These are phyloP conservation scores for Phialemoniopsis sp. DNA, from an alignment of 2,329 filamentous ascomycete species.

Conservation along the genomic window DNA sequence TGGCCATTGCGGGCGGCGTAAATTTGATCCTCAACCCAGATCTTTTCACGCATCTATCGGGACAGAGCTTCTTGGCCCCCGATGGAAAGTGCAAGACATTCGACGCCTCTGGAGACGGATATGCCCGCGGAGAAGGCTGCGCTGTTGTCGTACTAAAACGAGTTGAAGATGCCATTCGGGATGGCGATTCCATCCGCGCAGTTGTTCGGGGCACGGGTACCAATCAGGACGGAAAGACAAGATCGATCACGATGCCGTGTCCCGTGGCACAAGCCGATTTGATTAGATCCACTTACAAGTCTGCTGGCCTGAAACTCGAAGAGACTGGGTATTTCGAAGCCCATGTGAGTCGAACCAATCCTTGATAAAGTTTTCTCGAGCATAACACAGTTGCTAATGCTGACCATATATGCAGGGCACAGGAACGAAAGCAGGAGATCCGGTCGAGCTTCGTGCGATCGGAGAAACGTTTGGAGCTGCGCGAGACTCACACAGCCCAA, in stretches of 20 bases:
- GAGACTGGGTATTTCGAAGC: slow-evolving; percentile 26
- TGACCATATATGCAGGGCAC: too few species aligned
- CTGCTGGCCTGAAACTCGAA: slow-evolving; percentile 15
- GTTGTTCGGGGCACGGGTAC: slow-evolving; percentile 29
- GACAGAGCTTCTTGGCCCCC: slow-evolving; percentile 12
- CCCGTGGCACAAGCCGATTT: slow-evolving; percentile 24
- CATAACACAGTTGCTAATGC: too few species aligned
- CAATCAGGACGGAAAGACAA: slow-evolving; percentile 37
- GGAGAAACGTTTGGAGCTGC: too few species aligned
- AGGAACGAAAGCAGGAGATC: slow-evolving; percentile 27
- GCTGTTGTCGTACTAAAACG: slow-evolving; percentile 39
- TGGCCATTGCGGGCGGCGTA: slow-evolving; percentile 59
- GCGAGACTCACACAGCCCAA: too few species aligned
- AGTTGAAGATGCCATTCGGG: slow-evolving; percentile 38
- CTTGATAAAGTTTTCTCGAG: neutral
- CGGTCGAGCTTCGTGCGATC: slow-evolving; percentile 27
- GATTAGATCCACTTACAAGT: slow-evolving; percentile 22
- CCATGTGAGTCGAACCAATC: slow-evolving; percentile 23
- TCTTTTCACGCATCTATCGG: too few species aligned
- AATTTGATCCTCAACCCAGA: slow-evolving; percentile 63
- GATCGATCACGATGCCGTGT: slow-evolving; percentile 35
- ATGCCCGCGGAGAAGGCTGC: slow-evolving; percentile 44
- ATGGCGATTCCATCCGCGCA: slow-evolving; percentile 36
- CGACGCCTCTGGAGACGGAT: slow-evolving; percentile 42
- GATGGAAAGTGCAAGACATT: slow-evolving; percentile 27